phyloP scores from a whole-genome alignment of 2,329 filamentous ascomycete genomes.

The Elsinoe fawcettii region DNA sequence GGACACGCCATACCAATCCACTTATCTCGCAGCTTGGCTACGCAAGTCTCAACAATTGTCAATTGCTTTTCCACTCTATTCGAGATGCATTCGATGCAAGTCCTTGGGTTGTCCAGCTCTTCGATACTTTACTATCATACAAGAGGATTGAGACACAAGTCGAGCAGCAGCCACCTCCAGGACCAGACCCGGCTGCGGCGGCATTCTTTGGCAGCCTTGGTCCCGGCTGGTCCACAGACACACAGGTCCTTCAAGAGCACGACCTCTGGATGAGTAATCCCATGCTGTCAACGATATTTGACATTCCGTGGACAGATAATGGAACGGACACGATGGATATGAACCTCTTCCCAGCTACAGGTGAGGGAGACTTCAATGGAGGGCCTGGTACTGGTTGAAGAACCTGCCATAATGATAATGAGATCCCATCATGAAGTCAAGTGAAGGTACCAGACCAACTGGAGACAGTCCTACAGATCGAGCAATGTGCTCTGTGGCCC shows the following conservation, averaged over 20 bases:
- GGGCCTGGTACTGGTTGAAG: not conserved
- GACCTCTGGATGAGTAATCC: not conserved
- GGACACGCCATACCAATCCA: constrained; percentile 3
- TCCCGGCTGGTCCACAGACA: not conserved
- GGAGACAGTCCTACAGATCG: too few species aligned
- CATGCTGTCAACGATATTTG: not conserved
- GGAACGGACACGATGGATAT: not conserved
- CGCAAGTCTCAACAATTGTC: constrained; percentile 17
- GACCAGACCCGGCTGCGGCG: not conserved
- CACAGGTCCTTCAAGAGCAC: not conserved
- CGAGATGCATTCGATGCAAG: constrained; percentile 15
- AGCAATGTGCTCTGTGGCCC: too few species aligned
- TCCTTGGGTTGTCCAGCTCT: constrained; percentile 16
- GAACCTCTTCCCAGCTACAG: not conserved
- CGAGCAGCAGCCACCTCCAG: not conserved
- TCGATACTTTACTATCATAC: constrained; percentile 14
- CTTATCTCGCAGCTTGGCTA: constrained; percentile 13
- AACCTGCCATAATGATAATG: too few species aligned
- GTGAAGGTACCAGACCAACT: too few species aligned
- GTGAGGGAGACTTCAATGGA: not conserved
- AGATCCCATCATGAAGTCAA: too few species aligned
- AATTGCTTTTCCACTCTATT: constrained; percentile 15
- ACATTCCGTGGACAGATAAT: not conserved
- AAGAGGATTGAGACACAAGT: not conserved
- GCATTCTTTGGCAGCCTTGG: not conserved